Evolutionary conservation across 2,329 filamentous ascomycete genomes (phyloP).

Genomic region (Fusarium chuoi): DNA sequence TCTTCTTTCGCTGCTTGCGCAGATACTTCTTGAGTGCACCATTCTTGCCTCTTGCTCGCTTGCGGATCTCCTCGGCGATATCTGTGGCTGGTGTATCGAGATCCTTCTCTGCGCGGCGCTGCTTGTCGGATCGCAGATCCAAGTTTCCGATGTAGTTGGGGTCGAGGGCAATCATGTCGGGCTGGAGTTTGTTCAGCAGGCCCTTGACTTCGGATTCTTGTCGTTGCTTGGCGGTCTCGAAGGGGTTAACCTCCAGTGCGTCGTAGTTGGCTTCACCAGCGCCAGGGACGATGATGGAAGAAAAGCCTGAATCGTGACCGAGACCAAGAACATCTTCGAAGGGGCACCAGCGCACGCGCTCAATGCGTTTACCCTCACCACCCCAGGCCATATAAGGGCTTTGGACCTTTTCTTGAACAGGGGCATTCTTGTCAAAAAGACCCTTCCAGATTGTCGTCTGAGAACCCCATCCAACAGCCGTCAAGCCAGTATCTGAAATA

Average conservation of each 20-base stretch:
- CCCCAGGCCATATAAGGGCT: slow-evolving; percentile 95
- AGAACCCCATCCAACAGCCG: slow-evolving; percentile 91
- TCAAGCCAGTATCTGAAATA: slow-evolving; percentile 89
- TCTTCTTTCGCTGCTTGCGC: slow-evolving; percentile 90
- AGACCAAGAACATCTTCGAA: slow-evolving; percentile 93
- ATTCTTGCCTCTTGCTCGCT: slow-evolving; percentile 89
- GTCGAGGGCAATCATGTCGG: slow-evolving; percentile 96
- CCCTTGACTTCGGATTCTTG: slow-evolving; percentile 91
- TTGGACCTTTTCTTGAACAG: slow-evolving; percentile 81
- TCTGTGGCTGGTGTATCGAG: slow-evolving; percentile 73
- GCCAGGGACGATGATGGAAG: slow-evolving; percentile 88
- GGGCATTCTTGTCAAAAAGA: slow-evolving; percentile 78
- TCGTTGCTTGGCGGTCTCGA: slow-evolving; percentile 91
- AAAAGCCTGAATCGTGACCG: slow-evolving; percentile 86
- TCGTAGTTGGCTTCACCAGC: slow-evolving; percentile 98
- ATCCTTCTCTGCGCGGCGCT: slow-evolving; percentile 80
- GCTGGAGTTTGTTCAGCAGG: slow-evolving; percentile 92
- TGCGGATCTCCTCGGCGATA: slow-evolving; percentile 71
- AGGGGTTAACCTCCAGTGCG: slow-evolving; percentile 91
- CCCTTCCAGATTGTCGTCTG: slow-evolving; percentile 91
- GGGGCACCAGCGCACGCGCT: slow-evolving; percentile 90
- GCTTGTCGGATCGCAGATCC: slow-evolving; percentile 81
- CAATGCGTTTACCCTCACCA: slow-evolving; percentile 82
- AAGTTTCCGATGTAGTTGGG: slow-evolving; percentile 91
- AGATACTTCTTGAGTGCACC: slow-evolving; percentile 87